Evolutionary conservation across 495 filamentous ascomycete genomes (phyloP).

Genomic region (Hapsidospora chrysogenum): DNA sequence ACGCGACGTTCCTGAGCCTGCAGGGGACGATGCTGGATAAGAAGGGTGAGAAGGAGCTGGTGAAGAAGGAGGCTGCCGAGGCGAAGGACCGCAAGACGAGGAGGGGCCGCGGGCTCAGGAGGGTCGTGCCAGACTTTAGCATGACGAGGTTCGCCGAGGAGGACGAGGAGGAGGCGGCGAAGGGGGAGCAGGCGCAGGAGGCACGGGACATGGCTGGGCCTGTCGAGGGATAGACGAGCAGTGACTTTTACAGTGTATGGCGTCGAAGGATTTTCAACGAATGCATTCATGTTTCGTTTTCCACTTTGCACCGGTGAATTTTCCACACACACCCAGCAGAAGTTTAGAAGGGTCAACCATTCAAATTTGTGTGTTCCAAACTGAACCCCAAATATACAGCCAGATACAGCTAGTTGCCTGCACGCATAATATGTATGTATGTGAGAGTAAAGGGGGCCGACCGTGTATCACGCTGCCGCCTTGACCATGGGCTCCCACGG

Average conservation of each 20-base stretch:
- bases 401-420: too few relatives aligned
- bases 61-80: constrained; percentile 17
- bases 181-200: not conserved
- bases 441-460: too few relatives aligned
- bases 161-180: constrained; percentile 17
- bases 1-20: constrained; percentile 29
- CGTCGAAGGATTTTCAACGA: too few relatives aligned
- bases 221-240: too few relatives aligned
- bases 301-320: too few relatives aligned
- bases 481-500: constrained; percentile 3
- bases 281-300: too few relatives aligned
- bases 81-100: constrained; percentile 17
- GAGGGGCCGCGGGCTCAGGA: constrained; percentile 14
- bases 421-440: too few relatives aligned
- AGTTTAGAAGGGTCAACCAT: too few relatives aligned
- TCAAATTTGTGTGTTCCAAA: too few relatives aligned
- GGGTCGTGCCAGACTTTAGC: constrained; percentile 26
- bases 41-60: constrained; percentile 20
- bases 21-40: constrained; percentile 29
- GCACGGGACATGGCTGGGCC: not conserved
- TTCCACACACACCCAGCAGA: too few relatives aligned
- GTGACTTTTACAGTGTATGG: too few relatives aligned
- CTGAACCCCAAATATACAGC: too few relatives aligned
- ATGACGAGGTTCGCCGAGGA: constrained; percentile 29
- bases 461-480: not conserved